Evolutionary conservation across 1,284 basidiomycete species (phyloP).

Genomic region (Marasmius tenuissimus): DNA sequence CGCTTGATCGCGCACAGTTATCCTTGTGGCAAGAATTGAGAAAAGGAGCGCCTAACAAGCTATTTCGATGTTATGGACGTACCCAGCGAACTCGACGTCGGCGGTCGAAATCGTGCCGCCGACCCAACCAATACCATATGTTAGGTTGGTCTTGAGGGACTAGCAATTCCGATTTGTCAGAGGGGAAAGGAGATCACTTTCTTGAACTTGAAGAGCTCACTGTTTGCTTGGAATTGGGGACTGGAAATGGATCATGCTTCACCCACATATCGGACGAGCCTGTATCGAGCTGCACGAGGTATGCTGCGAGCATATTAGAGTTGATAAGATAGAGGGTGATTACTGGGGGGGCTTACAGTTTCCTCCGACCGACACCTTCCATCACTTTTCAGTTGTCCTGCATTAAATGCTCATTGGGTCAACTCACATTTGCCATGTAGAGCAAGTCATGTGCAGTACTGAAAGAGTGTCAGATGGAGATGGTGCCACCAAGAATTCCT

Average conservation of each 20-base stretch:
- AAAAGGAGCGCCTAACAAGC: neutral
- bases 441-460: constrained; percentile 71
- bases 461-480: neutral
- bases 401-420: neutral
- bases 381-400: constrained; percentile 6
- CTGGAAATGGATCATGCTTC: constrained; percentile 45
- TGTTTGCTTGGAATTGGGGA: constrained; percentile 52
- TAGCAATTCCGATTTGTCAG: constrained; percentile 20
- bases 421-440: constrained; percentile 70
- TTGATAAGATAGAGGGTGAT: neutral
- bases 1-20: constrained; percentile 64
- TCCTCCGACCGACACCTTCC: constrained; percentile 63
- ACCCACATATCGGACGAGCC: constrained; percentile 85
- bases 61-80: constrained; percentile 17
- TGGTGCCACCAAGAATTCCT: neutral
- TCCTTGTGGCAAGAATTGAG: constrained; percentile 36
- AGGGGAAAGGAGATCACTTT: constrained; percentile 4
- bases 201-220: constrained; percentile 37
- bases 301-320: constrained; percentile 37
- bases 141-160: constrained; percentile 54
- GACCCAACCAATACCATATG: constrained; percentile 79
- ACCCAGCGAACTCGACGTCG: constrained; percentile 69
- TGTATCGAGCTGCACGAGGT: constrained; percentile 74
- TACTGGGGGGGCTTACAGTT: constrained; percentile 41
- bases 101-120: constrained; percentile 62